Evolutionary conservation across 164 flowering plant species (phyloP), one percentile per base, ranked within the genome.

Genomic region (Nymphaea thermarum): DNA sequence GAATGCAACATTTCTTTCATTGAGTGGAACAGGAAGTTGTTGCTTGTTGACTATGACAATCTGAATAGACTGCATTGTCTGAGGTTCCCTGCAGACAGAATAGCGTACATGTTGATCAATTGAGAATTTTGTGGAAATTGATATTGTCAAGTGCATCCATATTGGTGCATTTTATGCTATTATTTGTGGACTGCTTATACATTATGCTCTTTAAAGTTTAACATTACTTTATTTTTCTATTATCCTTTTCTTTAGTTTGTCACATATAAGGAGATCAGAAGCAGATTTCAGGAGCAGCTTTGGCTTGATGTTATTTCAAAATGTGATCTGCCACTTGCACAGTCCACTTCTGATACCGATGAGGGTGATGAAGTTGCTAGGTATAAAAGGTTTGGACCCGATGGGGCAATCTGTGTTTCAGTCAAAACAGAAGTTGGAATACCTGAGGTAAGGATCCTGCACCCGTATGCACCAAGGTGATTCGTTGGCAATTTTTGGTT

Each of bases 221-320:
- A 25, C 36, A 25, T 25, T 2, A 5, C 11, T 45, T 45, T 45
- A 1, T 10, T 45, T 10, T 45, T 45, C 5, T 45, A 45, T 45
- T 5, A 5, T 45, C 42, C 61, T 44, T 51, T 62, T 61, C 62
- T 73, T 69, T 86, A 94, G 99, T 90, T 83, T 64, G 3, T 75
- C 65, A 84, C 80, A 62, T 94, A 91, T 77, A 87, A 83, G 73
- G 97, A 90, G 75, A 84, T 94, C n/a, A 82, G 67, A 71, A 88
- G 86, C 60, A 87, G 94, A 77, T 94, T 88, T 75, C 70, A 73
- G 12, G 76, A 82, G 69, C 95, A 88, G 77, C 85, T 91, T 63
- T 94, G 99, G 99, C 77, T 94, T 68, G 95, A 94, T 75, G 96
- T 88, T 59, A 87, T 91, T 68, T 94, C 97, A 63, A 94, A 94